Conservation (phyloP, 768 basidiomycete genomes). For the Boletus sp. region DNA sequence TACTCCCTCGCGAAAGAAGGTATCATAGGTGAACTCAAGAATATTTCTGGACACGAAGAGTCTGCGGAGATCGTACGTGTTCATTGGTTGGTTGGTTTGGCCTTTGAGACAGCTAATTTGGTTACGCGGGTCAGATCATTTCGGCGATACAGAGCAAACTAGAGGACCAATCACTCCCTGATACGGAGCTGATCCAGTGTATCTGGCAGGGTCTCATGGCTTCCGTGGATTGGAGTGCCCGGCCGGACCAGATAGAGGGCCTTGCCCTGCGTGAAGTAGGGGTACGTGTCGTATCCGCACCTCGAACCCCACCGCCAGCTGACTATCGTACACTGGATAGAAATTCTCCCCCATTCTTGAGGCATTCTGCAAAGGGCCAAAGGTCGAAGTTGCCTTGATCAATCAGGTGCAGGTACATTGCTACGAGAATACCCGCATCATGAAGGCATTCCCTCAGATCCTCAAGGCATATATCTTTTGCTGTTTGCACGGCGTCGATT, state of each 20-base stretch:
- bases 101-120: constrained; percentile 3
- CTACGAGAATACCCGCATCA: constrained; percentile 94
- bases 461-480: constrained; percentile 61
- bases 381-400: constrained; percentile 91
- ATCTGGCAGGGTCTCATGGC: constrained; percentile 93
- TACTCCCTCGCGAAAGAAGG: constrained; percentile 78
- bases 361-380: constrained; percentile 84
- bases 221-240: constrained; percentile 83
- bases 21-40: constrained; percentile 65
- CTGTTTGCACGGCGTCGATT: not conserved
- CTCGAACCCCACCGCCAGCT: not conserved
- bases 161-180: constrained; percentile 80
- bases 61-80: constrained; percentile 60
- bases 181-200: constrained; percentile 80
- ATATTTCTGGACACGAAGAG: constrained; percentile 70
- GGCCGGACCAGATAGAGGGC: constrained; percentile 89
- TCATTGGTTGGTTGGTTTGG: constrained; percentile 1
- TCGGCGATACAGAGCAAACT: constrained; percentile 67
- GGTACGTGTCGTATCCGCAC: constrained; percentile 44
- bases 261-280: constrained; percentile 86
- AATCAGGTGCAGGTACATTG: constrained; percentile 95
- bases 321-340: constrained; percentile 39
- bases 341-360: constrained; percentile 83
- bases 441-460: constrained; percentile 93
- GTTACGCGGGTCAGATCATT: constrained; percentile 56